Conservation (phyloP, 2,329 filamentous ascomycete species). For the Alternaria panax region DNA sequence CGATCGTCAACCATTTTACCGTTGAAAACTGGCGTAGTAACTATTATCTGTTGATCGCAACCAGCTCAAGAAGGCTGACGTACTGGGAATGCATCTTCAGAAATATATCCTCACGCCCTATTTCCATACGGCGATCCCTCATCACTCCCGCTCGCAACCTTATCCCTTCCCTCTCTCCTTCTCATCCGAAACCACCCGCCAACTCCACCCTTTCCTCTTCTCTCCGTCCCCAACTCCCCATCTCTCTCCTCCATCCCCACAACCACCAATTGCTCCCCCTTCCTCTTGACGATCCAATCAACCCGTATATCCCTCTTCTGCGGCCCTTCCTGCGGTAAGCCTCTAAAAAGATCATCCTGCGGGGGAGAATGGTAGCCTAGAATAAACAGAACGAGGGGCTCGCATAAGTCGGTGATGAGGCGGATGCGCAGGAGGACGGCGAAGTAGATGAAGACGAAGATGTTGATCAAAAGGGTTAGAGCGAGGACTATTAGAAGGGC, state of each 20-base stretch:
- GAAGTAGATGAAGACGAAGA: conserved; percentile 16
- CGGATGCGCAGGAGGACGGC: conserved; percentile 4
- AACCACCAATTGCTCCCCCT: conserved; percentile 4
- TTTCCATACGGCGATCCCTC: not conserved
- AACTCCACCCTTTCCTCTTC: not conserved
- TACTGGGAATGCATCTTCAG: no score
- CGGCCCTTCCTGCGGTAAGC: conserved; percentile 7
- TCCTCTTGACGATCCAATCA: conserved; percentile 10
- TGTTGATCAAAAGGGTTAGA: conserved; percentile 4
- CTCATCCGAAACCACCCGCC: conserved; percentile 3
- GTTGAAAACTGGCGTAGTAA: no score
- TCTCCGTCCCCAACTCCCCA: not conserved
- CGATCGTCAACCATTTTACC: no score
- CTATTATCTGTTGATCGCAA: no score
- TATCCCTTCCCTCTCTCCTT: not conserved
- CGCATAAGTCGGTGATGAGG: conserved; percentile 16
- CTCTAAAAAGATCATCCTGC: not conserved
- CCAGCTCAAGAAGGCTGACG: no score
- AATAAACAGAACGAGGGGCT: conserved; percentile 12
- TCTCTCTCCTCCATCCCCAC: conserved; percentile 1
- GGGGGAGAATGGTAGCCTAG: conserved; percentile 13
- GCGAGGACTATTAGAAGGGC: conserved; percentile 7
- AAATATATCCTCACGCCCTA: not conserved
- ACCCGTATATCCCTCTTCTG: not conserved
- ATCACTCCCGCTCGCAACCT: no score